Evolutionary conservation across 2,329 filamentous ascomycete genomes (phyloP), one percentile per base, ranked within the genome.

Genomic region (Cladophialophora exuberans): DNA sequence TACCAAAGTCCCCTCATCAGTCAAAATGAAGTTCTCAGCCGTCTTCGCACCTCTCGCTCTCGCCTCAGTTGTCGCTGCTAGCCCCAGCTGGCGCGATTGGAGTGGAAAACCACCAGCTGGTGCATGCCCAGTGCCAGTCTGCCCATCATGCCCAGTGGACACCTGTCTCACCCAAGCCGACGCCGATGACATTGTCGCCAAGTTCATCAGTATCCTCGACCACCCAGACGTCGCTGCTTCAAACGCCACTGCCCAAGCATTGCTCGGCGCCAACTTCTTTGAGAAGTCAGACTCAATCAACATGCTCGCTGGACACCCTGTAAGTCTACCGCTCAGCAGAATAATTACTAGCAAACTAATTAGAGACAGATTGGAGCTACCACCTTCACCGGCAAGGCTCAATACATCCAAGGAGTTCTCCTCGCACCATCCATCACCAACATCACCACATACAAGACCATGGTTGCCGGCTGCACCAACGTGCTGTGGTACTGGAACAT

Each of bases 261-360:
- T 61, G 31, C 31, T 62, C 18, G 54, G 52, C 11, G 53, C 57
- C 22, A 42, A 33, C 10, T 60, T 59, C 44, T 51, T 57, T 39
- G 57, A 61, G 25, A 61, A 53, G 18, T 54, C 54, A 2, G 61
- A 63, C 47, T 61, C 61, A 2, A 63, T 63, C 56, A 63, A 63
- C 42, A 59, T 57, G 22, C 50, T 61, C 20, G 53, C 55, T 38
- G 53, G 50, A 6, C 39, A 49, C 31, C 59, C 59, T 2, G 60
- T 60, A 60, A 15, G 54, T 25, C 17, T 41, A 7, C 17, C 17
- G 30, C n/a, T 3, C n/a, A 11, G 10, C 38, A n/a, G 13, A 13
- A 30, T 35, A 15, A 33, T 11, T n/a, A n/a, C n/a, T n/a, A n/a
- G n/a, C n/a, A n/a, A n/a, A 28, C 35, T 50, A 28, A 50, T 23